phyloP scores from a whole-genome alignment of 2,329 filamentous ascomycete genomes.

The Alternaria rosae region DNA sequence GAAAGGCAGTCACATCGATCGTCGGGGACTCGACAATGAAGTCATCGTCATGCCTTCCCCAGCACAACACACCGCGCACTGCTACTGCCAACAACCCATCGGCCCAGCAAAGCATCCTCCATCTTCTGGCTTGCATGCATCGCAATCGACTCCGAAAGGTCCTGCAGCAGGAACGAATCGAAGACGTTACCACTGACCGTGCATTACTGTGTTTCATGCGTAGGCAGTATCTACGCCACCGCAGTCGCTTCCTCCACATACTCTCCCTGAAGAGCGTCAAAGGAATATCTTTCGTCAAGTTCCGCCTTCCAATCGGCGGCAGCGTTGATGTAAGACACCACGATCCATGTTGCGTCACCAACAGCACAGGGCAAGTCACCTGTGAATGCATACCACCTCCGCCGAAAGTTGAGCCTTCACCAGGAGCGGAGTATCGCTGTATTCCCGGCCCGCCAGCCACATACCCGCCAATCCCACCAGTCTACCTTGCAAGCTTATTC shows the following conservation, averaged over 20 bases:
- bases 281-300: conserved; percentile 32
- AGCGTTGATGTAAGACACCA: conserved; percentile 32
- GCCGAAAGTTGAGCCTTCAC: conserved; percentile 28
- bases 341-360: conserved; percentile 18
- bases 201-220: conserved; percentile 27
- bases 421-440: conserved; percentile 33
- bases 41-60: conserved; percentile 6
- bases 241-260: conserved; percentile 12
- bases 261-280: conserved; percentile 26
- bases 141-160: conserved; percentile 13
- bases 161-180: conserved; percentile 29
- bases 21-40: neutral
- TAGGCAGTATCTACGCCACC: conserved; percentile 14
- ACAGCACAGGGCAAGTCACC: neutral
- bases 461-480: conserved; percentile 32
- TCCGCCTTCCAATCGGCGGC: conserved; percentile 24
- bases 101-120: conserved; percentile 14
- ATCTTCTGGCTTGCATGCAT: conserved; percentile 33
- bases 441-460: conserved; percentile 23
- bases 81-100: neutral
- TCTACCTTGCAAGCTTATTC: conserved; percentile 30
- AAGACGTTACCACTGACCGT: conserved; percentile 23
- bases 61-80: conserved; percentile 11
- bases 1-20: conserved; percentile 1
- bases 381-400: conserved; percentile 36